Conservation (phyloP, 2,329 filamentous ascomycete species). For the Thielaviopsis ethacetica region DNA sequence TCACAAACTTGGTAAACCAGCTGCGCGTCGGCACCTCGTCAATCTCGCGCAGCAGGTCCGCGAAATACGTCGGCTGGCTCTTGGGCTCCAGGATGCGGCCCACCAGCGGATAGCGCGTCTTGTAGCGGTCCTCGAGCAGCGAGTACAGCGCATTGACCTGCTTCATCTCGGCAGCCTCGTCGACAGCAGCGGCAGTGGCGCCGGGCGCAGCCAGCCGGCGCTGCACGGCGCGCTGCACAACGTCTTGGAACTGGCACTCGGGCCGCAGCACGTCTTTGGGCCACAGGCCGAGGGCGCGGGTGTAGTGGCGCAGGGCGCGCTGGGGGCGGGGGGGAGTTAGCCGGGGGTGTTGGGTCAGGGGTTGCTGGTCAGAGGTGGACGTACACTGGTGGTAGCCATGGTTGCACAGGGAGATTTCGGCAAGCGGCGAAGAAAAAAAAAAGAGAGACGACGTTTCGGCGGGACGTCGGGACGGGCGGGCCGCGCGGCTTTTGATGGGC, state of each 20-base stretch:
- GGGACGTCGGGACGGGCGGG: too few species aligned
- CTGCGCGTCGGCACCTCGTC: constrained; percentile 44
- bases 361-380: too few species aligned
- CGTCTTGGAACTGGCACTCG: constrained; percentile 43
- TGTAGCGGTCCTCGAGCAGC: constrained; percentile 43
- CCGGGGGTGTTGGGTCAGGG: background rate
- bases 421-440: too few species aligned
- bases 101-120: constrained; percentile 17
- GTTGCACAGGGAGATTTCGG: too few species aligned
- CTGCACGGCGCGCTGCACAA: constrained; percentile 22
- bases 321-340: background rate
- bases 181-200: background rate
- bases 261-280: constrained; percentile 48
- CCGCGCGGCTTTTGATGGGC: too few species aligned
- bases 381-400: too few species aligned
- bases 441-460: too few species aligned
- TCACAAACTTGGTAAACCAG: constrained; percentile 33
- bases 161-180: constrained; percentile 5
- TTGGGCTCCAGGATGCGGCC: constrained; percentile 33
- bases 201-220: constrained; percentile 15
- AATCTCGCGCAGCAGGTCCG: constrained; percentile 43
- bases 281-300: constrained; percentile 39
- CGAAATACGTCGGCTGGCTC: constrained; percentile 49
- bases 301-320: constrained; percentile 23
- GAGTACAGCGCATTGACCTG: constrained; percentile 45